phyloP scores from a whole-genome alignment of 179 eudicot species.

The Camellia oleifera region DNA sequence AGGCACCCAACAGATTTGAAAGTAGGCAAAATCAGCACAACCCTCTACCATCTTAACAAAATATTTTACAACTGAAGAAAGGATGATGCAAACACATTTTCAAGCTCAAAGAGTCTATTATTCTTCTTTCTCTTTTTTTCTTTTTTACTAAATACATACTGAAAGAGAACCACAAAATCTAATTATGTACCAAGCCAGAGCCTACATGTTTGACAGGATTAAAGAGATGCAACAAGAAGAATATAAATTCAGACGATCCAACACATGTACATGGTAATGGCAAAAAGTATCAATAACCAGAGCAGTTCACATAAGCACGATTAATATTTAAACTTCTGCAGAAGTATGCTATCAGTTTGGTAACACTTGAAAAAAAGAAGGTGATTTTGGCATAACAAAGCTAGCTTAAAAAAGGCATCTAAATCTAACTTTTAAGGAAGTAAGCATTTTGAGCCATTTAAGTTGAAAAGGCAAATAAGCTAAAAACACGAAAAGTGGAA shows the following conservation, averaged over 20 bases:
- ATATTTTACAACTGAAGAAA: neutral
- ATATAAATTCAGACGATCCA: no score
- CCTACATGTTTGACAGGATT: neutral
- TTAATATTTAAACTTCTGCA: neutral
- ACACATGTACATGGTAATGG: neutral
- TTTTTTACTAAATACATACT: neutral
- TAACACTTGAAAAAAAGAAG: no score
- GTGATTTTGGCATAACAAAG: no score
- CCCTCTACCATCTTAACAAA: neutral
- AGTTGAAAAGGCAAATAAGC: no score
- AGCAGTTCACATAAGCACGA: neutral
- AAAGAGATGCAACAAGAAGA: neutral
- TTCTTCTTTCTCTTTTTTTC: no score
- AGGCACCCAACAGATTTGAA: neutral
- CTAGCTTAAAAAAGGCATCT: no score
- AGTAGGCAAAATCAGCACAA: slow-evolving; percentile 1
- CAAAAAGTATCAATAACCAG: neutral
- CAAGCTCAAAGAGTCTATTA: neutral
- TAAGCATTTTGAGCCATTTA: no score
- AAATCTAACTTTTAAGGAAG: no score
- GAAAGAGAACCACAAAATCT: neutral
- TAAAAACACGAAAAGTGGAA: no score
- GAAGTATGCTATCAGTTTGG: no score
- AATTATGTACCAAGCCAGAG: neutral
- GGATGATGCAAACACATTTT: neutral